Evolutionary conservation across 148 eudicot species (phyloP).

Genomic region (Heliamphora exappendiculata): DNA sequence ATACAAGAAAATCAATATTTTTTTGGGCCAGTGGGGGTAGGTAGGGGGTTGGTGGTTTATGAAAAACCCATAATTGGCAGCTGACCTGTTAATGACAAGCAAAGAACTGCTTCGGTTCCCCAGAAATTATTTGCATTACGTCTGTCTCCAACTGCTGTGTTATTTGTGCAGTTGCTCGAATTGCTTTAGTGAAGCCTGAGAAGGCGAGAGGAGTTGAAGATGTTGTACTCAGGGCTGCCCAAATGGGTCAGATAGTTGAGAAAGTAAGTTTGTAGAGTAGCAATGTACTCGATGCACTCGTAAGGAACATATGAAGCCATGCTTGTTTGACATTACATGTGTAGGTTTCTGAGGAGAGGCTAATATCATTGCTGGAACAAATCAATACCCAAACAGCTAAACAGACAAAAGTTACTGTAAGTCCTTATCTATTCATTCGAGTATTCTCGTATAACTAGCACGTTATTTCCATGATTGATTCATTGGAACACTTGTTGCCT

Average conservation of each 20-base stretch:
- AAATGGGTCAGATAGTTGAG: conserved; percentile 85
- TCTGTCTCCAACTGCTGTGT: conserved; percentile 1
- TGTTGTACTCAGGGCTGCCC: conserved; percentile 86
- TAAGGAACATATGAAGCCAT: too few relatives aligned
- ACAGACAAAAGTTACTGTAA: conserved; percentile 94
- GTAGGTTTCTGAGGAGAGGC: conserved; percentile 93
- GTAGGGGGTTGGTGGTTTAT: too few relatives aligned
- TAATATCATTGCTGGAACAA: conserved; percentile 86
- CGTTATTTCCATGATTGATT: conserved; percentile 1
- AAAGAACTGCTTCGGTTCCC: too few relatives aligned
- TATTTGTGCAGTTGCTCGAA: conserved; percentile 69
- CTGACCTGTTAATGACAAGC: too few relatives aligned
- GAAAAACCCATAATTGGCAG: too few relatives aligned
- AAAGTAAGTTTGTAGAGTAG: conserved; percentile 36
- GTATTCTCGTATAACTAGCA: not conserved
- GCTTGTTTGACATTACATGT: not conserved
- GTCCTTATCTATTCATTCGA: conserved; percentile 15
- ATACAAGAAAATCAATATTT: too few relatives aligned
- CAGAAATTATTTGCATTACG: not conserved
- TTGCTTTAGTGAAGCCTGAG: conserved; percentile 97
- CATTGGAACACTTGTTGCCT: conserved; percentile 11
- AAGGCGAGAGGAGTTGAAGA: conserved; percentile 98
- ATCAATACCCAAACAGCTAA: conserved; percentile 85
- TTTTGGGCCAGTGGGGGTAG: too few relatives aligned
- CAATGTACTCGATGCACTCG: not conserved